Evolutionary conservation across 1,139 yeast species (phyloP), one percentile per base, ranked within the genome.

Genomic region (Saccharomyces pastorianus): DNA sequence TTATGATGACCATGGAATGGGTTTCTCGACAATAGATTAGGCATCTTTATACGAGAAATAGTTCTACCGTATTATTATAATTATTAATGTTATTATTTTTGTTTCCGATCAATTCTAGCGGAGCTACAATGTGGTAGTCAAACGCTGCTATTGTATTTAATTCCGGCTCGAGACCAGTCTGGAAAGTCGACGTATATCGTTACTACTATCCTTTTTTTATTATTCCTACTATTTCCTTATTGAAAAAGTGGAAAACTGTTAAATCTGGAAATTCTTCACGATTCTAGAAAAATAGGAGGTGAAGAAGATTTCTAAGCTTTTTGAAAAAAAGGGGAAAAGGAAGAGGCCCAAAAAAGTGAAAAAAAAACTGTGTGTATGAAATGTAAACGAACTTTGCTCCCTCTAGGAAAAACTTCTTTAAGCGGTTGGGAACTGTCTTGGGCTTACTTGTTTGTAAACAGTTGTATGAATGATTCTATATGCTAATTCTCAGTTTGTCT

Each of bases 1-100:
- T 59, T 57, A 50, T 60, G 61, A 41, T 58, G 60, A 46, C 57
- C 61, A 42, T 59, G 62, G 51, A 64, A 64, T 13, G 65, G 65
- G 44, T 63, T 63, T 50, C 64, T 62, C 3, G 65, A 59, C 42
- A 64, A 51, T 38, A 63, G 49, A 46, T 53, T 57, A 1, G 66
- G 65, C 66, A 63, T 63, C 17, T 23, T 29, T 50, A 14, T 13
- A 44, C 20, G 28, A 13, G 8, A n/a, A 20, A 17, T 23, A 8
- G 42, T 28, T n/a, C 11, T 9, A 20, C n/a, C 26, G 17, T 47
- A 28, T n/a, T 5, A 27, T 8, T 47, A 47, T 7, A 28, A 47
- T 7, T 9, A 14, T 44, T 9, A n/a, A 3, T 38, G 2, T 17
- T 38, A 38, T 3, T 17, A 17, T 38, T 38, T 17, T 17, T 3